A percentile compares a stretch with the other conserved stretches of the same genome.
phyloP scores from a whole-genome alignment of 2,329 filamentous ascomycete species.

The Pseudogymnoascus sp. region DNA sequence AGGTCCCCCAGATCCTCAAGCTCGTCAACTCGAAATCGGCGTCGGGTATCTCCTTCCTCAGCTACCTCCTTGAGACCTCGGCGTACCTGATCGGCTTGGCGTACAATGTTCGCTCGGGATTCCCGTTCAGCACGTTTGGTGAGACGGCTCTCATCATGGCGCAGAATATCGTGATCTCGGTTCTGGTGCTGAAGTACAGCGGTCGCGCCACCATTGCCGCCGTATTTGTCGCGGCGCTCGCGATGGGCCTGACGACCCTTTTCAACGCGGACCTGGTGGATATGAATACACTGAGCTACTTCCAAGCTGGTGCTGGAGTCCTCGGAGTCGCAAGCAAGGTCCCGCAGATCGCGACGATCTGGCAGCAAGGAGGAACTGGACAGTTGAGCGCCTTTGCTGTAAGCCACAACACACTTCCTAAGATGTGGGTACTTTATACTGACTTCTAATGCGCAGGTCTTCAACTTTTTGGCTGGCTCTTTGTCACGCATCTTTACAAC shows the following conservation, averaged over 20 bases:
- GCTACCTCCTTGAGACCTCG: constrained; percentile 85
- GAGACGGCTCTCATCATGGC: constrained; percentile 87
- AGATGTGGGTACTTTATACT: background rate
- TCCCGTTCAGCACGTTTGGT: constrained; percentile 94
- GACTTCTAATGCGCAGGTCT: constrained; percentile 55
- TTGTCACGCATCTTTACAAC: constrained; percentile 96
- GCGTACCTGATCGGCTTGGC: constrained; percentile 83
- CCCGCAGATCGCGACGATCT: constrained; percentile 86
- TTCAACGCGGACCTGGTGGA: constrained; percentile 63
- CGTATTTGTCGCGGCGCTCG: constrained; percentile 70
- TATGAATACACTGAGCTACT: constrained; percentile 39
- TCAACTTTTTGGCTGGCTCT: constrained; percentile 93
- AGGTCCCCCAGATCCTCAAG: constrained; percentile 95
- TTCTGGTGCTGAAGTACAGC: constrained; percentile 78
- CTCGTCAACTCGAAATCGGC: constrained; percentile 74
- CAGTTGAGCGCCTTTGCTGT: constrained; percentile 96
- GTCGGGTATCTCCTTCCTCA: constrained; percentile 78
- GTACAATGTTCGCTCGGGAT: constrained; percentile 85
- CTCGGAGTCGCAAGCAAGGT: constrained; percentile 85
- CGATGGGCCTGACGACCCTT: constrained; percentile 60
- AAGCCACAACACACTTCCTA: constrained; percentile 34
- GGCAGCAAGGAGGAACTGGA: constrained; percentile 77
- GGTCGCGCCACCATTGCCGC: constrained; percentile 62
- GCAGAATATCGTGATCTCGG: constrained; percentile 85
- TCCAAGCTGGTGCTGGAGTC: constrained; percentile 78